Base-by-base conservation (phyloP, 768 basidiomycete species). In the Tricholoma hemisulphureum region DNA sequence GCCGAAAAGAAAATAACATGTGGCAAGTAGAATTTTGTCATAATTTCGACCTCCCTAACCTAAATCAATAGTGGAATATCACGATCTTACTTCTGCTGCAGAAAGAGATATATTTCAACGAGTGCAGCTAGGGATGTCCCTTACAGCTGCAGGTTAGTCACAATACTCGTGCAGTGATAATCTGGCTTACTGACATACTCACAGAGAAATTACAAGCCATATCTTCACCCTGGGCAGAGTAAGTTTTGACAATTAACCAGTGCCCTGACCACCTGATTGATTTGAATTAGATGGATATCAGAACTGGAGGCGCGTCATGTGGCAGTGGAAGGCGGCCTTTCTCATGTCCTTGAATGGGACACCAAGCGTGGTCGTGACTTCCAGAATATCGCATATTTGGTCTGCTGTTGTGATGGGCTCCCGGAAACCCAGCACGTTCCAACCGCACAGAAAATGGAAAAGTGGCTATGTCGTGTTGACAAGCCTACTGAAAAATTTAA, bases 21-120 rank as follows among this genome's bases (percentile, higher is more conserved):
- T 58, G 85, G 89, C 89, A 64, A 60, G 82, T 71, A 34, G 1
- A 9, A 16, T n/a, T 3, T 8, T 28, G 16, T 5, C 10, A 28
- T 6, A 1, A n/a, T 29, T 24, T 21, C 18, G 1, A 24, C 8
- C 10, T 50, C 48, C 34, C 52, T 55, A 24, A 60, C 32, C 10
- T 16, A 18, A 28, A 2, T 45, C 7, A 10, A 20, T 54, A 92
- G 91, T 91, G 49, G 88, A 91, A 70, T 93, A 93, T 62, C 69
- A 75, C 32, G 68, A 75, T 26, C 72, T 93, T 1, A 68, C 77
- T 2, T 76, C 81, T 11, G 75, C 77, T 5, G 73, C 77, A 4
- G 90, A 93, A 69, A 83, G 91, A 50, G 91, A 93, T 53, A 86
- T 93, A 20, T 91, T 91, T 65, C 87, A 90, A 63, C 78, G 92